phyloP scores from a whole-genome alignment of 2,329 filamentous ascomycete genomes.

The Monosporascus sp. region DNA sequence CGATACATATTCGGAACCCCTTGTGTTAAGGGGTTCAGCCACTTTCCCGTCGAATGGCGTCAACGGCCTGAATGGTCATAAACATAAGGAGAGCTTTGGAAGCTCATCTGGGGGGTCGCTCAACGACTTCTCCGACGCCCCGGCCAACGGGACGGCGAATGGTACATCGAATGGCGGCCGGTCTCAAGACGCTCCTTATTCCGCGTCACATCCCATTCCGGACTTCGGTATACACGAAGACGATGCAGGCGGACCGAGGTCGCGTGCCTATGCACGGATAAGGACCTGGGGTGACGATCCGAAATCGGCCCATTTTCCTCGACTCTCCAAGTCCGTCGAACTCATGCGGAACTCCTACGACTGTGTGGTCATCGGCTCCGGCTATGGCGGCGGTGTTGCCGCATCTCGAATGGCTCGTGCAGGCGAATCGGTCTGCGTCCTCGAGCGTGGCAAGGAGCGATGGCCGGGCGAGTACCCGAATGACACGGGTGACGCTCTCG shows the following conservation, averaged over 20 bases:
- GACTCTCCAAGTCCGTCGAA: slow-evolving; percentile 53
- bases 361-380: slow-evolving; percentile 62
- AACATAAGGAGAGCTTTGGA: background rate
- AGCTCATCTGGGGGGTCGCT: background rate
- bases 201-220: slow-evolving; percentile 21
- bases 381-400: slow-evolving; percentile 63
- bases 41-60: background rate
- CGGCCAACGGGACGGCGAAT: background rate
- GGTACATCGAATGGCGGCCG: background rate
- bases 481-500: slow-evolving; percentile 38
- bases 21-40: background rate
- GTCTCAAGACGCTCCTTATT: slow-evolving; percentile 4
- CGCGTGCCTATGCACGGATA: slow-evolving; percentile 25
- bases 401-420: slow-evolving; percentile 60
- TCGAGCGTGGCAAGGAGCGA: slow-evolving; percentile 59
- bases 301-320: slow-evolving; percentile 36
- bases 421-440: slow-evolving; percentile 55
- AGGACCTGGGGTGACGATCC: slow-evolving; percentile 25
- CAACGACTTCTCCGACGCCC: background rate
- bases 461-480: slow-evolving; percentile 63
- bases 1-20: background rate
- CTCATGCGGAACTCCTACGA: slow-evolving; percentile 56
- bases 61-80: background rate
- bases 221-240: slow-evolving; percentile 26
- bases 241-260: slow-evolving; percentile 28